Conservation (phyloP, 2,329 filamentous ascomycete genomes). For the Trichoderma polysporum region DNA sequence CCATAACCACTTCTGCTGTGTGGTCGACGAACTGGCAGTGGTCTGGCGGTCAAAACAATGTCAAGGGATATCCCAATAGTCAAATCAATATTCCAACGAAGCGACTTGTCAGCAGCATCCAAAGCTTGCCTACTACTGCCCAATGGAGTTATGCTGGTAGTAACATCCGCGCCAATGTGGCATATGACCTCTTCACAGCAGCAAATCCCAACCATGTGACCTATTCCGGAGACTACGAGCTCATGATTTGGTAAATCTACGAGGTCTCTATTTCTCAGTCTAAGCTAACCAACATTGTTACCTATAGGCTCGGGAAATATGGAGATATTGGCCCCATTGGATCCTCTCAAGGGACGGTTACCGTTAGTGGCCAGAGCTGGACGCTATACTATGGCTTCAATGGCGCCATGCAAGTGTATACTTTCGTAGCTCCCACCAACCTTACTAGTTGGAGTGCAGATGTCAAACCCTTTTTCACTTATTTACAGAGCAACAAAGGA, state of each 20-base stretch:
- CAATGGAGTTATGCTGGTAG: slow-evolving; percentile 4
- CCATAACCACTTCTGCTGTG: neutral
- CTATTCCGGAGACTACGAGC: slow-evolving; percentile 7
- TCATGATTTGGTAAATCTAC: slow-evolving; percentile 10
- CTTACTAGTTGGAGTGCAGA: neutral
- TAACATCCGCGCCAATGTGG: neutral
- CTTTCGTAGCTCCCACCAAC: neutral
- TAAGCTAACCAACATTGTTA: neutral
- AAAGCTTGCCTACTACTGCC: slow-evolving; percentile 1
- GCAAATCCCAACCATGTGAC: slow-evolving; percentile 7
- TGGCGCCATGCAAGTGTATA: slow-evolving; percentile 9
- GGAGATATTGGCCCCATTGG: neutral
- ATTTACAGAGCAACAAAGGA: neutral
- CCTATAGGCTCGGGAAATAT: neutral
- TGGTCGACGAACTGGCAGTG: slow-evolving; percentile 11
- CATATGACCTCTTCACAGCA: slow-evolving; percentile 12
- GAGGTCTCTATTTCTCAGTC: rapidly evolving
- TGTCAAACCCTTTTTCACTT: slow-evolving; percentile 7
- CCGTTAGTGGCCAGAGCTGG: neutral
- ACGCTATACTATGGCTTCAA: slow-evolving; percentile 1
- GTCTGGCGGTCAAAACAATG: slow-evolving; percentile 13
- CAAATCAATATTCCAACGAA: neutral
- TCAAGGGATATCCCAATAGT: slow-evolving; percentile 4
- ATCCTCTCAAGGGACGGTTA: neutral
- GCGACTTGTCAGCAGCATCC: neutral